A percentile compares a stretch with the other conserved stretches of the same genome.
phyloP scores from a whole-genome alignment of 371 early-diverging fungal species.

The Mortierella sp. region DNA sequence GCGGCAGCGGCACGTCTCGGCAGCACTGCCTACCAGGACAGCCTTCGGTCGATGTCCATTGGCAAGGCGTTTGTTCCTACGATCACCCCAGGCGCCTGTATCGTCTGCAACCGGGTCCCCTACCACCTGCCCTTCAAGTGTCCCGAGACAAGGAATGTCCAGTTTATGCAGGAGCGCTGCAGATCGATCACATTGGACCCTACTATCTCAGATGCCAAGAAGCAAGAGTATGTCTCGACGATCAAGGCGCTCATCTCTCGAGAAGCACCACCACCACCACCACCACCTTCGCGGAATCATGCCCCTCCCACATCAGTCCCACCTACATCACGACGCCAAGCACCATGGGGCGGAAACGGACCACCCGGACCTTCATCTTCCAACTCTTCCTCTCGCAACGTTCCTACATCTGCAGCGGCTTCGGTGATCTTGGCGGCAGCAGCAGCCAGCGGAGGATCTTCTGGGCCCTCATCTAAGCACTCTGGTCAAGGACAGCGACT shows the following conservation, averaged over 20 bases:
- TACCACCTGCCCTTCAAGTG: constrained; percentile 56
- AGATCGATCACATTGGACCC: constrained; percentile 53
- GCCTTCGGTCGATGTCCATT: constrained; percentile 55
- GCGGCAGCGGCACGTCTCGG: constrained; percentile 52
- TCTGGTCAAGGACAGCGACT: constrained; percentile 10
- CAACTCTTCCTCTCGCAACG: constrained; percentile 20
- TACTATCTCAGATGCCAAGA: constrained; percentile 49
- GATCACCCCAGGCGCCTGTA: constrained; percentile 53
- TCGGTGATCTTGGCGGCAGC: constrained; percentile 14
- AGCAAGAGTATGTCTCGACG: constrained; percentile 53
- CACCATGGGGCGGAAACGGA: constrained; percentile 17
- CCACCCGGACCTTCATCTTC: constrained; percentile 16
- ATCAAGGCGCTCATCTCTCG: constrained; percentile 43
- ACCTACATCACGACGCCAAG: constrained; percentile 35
- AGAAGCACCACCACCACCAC: constrained; percentile 34
- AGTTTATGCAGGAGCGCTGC: constrained; percentile 54
- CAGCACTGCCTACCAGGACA: constrained; percentile 49
- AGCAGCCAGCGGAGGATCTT: constrained; percentile 24
- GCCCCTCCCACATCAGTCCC: constrained; percentile 6
- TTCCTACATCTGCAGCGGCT: constrained; percentile 19
- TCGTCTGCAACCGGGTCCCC: constrained; percentile 50
- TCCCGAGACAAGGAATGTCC: constrained; percentile 39
- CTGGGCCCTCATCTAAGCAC: constrained; percentile 23
- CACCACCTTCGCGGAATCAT: constrained; percentile 23
- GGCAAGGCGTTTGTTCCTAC: constrained; percentile 54